phyloP scores from a whole-genome alignment of 2,329 filamentous ascomycete genomes.

The Aureobasidium sp. region DNA sequence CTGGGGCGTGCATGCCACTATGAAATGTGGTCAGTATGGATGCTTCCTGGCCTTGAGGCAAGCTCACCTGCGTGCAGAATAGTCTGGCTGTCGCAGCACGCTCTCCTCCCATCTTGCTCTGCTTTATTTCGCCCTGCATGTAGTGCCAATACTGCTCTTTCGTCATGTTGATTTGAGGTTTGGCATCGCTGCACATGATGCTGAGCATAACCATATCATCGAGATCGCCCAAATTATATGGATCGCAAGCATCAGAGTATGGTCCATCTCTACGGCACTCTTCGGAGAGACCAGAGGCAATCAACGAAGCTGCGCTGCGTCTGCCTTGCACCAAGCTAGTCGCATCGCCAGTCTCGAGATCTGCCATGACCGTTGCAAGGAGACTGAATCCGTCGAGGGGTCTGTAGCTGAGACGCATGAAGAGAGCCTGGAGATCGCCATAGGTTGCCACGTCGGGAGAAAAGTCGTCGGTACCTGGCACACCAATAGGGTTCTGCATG shows the following conservation, averaged over 20 bases:
- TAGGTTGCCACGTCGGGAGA: conserved; percentile 31
- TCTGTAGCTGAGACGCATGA: conserved; percentile 30
- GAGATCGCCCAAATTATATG: not conserved
- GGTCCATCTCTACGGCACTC: conserved; percentile 25
- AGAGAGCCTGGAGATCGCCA: conserved; percentile 28
- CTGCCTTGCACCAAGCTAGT: conserved; percentile 31
- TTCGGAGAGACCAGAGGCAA: conserved; percentile 17
- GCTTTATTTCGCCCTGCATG: conserved; percentile 22
- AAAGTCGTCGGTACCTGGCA: conserved; percentile 31
- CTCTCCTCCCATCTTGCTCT: conserved; percentile 30
- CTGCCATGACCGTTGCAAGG: conserved; percentile 27
- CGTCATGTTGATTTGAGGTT: conserved; percentile 22
- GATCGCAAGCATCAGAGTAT: conserved; percentile 21
- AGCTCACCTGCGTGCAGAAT: conserved; percentile 27
- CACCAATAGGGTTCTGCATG: conserved; percentile 36
- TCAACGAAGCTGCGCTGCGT: conserved; percentile 32
- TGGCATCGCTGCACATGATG: conserved; percentile 33
- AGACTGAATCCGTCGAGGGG: conserved; percentile 27
- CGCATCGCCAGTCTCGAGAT: conserved; percentile 26
- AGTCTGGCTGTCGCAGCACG: conserved; percentile 31
- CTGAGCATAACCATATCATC: conserved; percentile 18
- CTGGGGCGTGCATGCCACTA: conserved; percentile 19
- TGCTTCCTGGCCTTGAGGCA: not conserved
- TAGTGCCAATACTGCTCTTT: conserved; percentile 20
- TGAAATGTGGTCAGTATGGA: not conserved